Conservation (phyloP, 1,139 yeast species). For the Debaryomycetaceae sp. region DNA sequence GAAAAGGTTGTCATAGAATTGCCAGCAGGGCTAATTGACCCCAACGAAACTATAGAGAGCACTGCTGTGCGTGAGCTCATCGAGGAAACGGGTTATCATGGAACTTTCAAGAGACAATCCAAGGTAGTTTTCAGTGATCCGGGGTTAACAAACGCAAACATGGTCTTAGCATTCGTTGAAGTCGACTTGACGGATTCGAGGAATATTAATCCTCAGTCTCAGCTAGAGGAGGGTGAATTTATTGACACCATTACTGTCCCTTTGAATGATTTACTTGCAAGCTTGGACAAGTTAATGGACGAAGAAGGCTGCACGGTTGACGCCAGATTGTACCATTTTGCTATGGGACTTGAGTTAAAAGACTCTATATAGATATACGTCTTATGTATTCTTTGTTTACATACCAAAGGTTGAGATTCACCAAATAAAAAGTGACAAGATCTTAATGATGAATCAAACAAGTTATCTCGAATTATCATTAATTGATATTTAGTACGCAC, state of each 20-base stretch:
- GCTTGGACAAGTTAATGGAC: conserved; percentile 45
- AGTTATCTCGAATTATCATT: too few relatives aligned
- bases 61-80: conserved; percentile 85
- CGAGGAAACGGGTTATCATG: conserved; percentile 91
- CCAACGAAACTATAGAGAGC: conserved; percentile 67
- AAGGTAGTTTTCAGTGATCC: conserved; percentile 81
- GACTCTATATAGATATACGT: background rate
- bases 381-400: background rate
- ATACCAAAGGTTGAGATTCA: too few relatives aligned
- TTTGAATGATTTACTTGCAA: conserved; percentile 52
- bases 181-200: conserved; percentile 66
- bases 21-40: conserved; percentile 94
- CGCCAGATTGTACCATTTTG: conserved; percentile 82
- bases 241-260: conserved; percentile 79
- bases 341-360: conserved; percentile 54
- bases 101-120: conserved; percentile 50
- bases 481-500: too few relatives aligned
- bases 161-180: conserved; percentile 73
- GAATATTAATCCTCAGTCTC: conserved; percentile 65
- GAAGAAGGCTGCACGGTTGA: conserved; percentile 73
- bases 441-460: too few relatives aligned
- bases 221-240: conserved; percentile 84
- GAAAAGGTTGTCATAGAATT: conserved; percentile 84
- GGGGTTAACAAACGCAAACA: conserved; percentile 88
- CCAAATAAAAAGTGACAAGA: too few relatives aligned